A percentile compares a stretch with the other conserved stretches of the same genome.
Conservation (phyloP, 306 rosid species). For the Rosa chinensis region DNA sequence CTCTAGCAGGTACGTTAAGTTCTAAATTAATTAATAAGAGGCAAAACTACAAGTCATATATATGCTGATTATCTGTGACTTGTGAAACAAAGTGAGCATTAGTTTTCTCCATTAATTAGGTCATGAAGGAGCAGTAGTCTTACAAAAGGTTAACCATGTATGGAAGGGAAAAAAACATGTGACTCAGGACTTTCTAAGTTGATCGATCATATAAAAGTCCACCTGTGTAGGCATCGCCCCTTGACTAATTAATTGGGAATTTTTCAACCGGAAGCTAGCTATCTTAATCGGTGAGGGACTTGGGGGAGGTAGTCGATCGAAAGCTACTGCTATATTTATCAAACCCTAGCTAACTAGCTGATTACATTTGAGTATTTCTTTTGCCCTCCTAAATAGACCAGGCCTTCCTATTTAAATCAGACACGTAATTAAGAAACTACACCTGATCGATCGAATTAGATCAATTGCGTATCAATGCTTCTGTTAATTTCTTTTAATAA, state of each 20-base stretch:
- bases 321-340: background rate
- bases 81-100: background rate
- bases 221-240: conserved; percentile 38
- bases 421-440: background rate
- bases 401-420: background rate
- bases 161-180: conserved; percentile 45
- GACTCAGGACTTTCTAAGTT: conserved; percentile 26
- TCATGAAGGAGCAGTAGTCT: background rate
- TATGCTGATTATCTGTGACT: conserved; percentile 30
- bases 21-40: background rate
- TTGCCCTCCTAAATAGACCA: conserved; percentile 13
- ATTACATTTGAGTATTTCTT: background rate
- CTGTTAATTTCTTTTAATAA: background rate
- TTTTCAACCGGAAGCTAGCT: conserved; percentile 14
- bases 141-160: conserved; percentile 9
- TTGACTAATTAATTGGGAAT: conserved; percentile 36
- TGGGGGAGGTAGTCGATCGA: background rate
- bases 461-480: background rate
- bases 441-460: background rate
- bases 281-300: background rate
- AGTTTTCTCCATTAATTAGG: background rate
- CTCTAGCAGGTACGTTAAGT: background rate
- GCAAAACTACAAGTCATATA: conserved; percentile 9
- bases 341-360: background rate
- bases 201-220: conserved; percentile 37